These are phyloP conservation scores for Mucor circinelloides DNA, from an alignment of 371 early-diverging fungal genomes.

Conservation along the genomic window DNA sequence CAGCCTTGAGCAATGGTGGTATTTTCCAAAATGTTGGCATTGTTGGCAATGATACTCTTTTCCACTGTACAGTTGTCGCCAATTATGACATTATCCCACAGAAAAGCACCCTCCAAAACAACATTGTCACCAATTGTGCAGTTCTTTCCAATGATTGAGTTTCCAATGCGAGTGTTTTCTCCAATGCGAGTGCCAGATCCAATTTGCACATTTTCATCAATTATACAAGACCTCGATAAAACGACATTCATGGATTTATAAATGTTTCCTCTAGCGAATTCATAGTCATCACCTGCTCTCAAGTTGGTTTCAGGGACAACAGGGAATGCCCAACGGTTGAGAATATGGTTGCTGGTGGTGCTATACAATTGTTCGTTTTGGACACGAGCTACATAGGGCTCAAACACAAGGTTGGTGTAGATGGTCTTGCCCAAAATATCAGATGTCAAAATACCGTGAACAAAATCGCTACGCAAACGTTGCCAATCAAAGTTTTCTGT, in stretches of 20 bases:
- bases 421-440: slow-evolving; percentile 90
- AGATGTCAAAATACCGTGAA: slow-evolving; percentile 88
- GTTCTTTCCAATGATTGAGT: slow-evolving; percentile 84
- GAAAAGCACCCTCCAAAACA: slow-evolving; percentile 76
- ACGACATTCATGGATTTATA: slow-evolving; percentile 84
- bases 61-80: slow-evolving; percentile 66
- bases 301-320: slow-evolving; percentile 90
- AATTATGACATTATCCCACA: slow-evolving; percentile 82
- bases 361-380: slow-evolving; percentile 83
- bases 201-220: slow-evolving; percentile 84
- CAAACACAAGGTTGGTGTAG: slow-evolving; percentile 76
- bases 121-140: slow-evolving; percentile 81
- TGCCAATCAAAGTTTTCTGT: slow-evolving; percentile 98
- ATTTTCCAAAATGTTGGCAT: slow-evolving; percentile 66
- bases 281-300: slow-evolving; percentile 67
- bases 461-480: slow-evolving; percentile 87
- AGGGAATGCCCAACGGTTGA: slow-evolving; percentile 93
- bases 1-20: slow-evolving; percentile 71
- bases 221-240: slow-evolving; percentile 73
- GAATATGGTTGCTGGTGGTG: slow-evolving; percentile 84
- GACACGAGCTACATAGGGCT: slow-evolving; percentile 86
- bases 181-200: slow-evolving; percentile 81
- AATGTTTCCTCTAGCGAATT: slow-evolving; percentile 75
- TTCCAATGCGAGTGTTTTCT: slow-evolving; percentile 66
- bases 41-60: slow-evolving; percentile 75